phyloP scores from a whole-genome alignment of 2,329 filamentous ascomycete genomes.

The Dactylellina parvicollis region DNA sequence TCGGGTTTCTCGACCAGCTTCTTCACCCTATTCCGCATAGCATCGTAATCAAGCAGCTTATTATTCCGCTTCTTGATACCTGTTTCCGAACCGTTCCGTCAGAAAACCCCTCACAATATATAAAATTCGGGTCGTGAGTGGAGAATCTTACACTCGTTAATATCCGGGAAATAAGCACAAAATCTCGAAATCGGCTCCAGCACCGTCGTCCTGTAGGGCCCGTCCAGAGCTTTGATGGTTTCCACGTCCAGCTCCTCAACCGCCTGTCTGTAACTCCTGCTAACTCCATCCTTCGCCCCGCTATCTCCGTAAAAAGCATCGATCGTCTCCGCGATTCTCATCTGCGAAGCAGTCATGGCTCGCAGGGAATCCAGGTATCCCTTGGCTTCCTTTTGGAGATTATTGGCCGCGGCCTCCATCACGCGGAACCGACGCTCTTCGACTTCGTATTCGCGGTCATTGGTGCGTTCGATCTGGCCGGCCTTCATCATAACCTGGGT shows the following conservation, averaged over 20 bases:
- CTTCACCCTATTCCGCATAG: constrained; percentile 94
- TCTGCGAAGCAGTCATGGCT: constrained; percentile 99
- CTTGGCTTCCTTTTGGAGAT: constrained; percentile 96
- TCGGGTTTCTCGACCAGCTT: constrained; percentile 97
- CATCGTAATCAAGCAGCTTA: constrained; percentile 98
- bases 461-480: constrained; percentile 97
- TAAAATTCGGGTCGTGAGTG: not conserved
- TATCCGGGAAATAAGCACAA: constrained; percentile 97
- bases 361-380: constrained; percentile 95
- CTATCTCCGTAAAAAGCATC: constrained; percentile 98
- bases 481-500: constrained; percentile 99
- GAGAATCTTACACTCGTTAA: constrained; percentile 83
- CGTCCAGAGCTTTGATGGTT: constrained; percentile 97
- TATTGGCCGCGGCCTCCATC: constrained; percentile 92
- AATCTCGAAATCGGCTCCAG: constrained; percentile 95
- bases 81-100: constrained; percentile 58
- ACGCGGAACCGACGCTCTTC: constrained; percentile 96
- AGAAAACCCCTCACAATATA: not conserved
- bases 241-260: constrained; percentile 97
- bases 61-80: constrained; percentile 98
- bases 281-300: constrained; percentile 92
- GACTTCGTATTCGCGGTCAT: constrained; percentile 97
- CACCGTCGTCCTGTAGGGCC: constrained; percentile 93
- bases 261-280: constrained; percentile 96
- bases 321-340: constrained; percentile 99